Base-by-base conservation (phyloP, 345 rosid species). In the Gossypium arboreum region DNA sequence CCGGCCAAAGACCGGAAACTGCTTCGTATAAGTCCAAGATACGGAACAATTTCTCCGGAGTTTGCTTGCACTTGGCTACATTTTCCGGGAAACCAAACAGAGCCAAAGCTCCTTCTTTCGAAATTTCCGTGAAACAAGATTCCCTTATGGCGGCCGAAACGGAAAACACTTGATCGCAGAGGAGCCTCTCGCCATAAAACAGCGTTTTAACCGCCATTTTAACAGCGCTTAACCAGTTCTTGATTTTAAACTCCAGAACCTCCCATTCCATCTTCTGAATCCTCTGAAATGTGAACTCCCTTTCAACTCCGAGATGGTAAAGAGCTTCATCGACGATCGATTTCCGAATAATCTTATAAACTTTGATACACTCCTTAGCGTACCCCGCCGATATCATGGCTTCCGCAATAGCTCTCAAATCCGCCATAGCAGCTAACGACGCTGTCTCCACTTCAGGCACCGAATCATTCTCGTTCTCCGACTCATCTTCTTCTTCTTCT, bases 1-100 rank as follows among this genome's bases (percentile, higher is more conserved):
- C 86, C 1, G 90, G 86, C 84, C 83, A 79, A n/a, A 84, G 81
- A 22, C 85, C 84, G 0, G 91, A 74, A 20, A 94, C 80, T 0
- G 93, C 85, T 57, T 89, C 90, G 85, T 94, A 90, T 75, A 94
- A 84, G 82, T 92, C 94, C 16, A 94, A 87, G 1, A 79, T 81
- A 2, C 87, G 90, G 87, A 94, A 92, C 84, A 94, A 81, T 74
- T 88, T 91, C 87, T 94, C 98, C 0, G 88, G 77, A 3, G 92
- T 66, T 80, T 84, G 90, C 81, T 80, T 89, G 85, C 84, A 80
- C 82, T 85, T 90, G 0, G 94, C 90, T 16, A 89, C 84, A 18
- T 74, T 76, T 73, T 86, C 88, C 2, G 97, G 88, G 81, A 94
- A 91, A n/a, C 75, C 81, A 69, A 94, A 87, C 77, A 94, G 82